A percentile compares a stretch with the other conserved stretches of the same genome.
These are phyloP conservation scores for Rhodotorula graminis DNA, from an alignment of 768 basidiomycete species.

Conservation along the genomic window DNA sequence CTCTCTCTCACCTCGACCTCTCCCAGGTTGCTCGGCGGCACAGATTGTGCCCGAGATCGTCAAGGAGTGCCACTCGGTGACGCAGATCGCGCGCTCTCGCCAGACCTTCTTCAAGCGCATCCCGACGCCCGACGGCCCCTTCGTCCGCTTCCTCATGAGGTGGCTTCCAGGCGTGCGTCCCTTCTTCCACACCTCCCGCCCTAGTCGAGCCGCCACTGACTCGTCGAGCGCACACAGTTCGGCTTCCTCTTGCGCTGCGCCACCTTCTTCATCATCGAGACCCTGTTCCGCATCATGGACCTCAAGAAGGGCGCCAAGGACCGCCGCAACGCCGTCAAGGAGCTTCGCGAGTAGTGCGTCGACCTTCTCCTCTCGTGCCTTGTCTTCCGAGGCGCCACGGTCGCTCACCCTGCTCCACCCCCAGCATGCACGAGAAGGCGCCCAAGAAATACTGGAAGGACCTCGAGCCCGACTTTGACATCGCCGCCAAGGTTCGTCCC, in stretches of 20 bases:
- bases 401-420: too few relatives aligned
- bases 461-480: constrained; percentile 38
- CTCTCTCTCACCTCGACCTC: too few relatives aligned
- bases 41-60: constrained; percentile 40
- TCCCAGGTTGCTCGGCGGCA: constrained; percentile 37
- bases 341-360: constrained; percentile 23
- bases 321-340: constrained; percentile 16
- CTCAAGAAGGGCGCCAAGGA: constrained; percentile 14
- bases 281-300: constrained; percentile 11
- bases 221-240: constrained; percentile 1
- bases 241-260: constrained; percentile 12
- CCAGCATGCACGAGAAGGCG: constrained; percentile 30
- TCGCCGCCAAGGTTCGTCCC: constrained; percentile 37
- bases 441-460: constrained; percentile 41
- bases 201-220: too few relatives aligned
- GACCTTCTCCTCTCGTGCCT: neutral
- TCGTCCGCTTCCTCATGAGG: constrained; percentile 12
- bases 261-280: constrained; percentile 25
- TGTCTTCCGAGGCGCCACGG: neutral
- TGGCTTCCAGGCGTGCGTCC: constrained; percentile 25
- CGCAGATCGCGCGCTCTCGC: constrained; percentile 38
- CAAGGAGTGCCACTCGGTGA: constrained; percentile 23
- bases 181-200: neutral
- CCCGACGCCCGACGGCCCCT: constrained; percentile 3
- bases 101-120: constrained; percentile 36